phyloP scores from a whole-genome alignment of 2,329 filamentous ascomycete species.

The Didymella glomerata region DNA sequence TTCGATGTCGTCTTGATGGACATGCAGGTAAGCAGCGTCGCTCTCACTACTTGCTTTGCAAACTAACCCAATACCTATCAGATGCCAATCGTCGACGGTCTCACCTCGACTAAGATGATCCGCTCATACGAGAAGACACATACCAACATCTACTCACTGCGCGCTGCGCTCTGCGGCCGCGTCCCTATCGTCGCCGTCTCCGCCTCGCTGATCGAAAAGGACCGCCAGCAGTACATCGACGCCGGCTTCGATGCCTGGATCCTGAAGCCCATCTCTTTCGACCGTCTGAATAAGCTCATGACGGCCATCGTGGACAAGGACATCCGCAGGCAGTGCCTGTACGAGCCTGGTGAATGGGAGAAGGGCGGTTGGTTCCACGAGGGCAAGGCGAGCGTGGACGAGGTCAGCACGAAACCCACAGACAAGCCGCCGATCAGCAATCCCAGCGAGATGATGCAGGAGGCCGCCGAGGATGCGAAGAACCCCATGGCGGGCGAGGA shows the following conservation, averaged over 20 bases:
- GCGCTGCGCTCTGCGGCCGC: constrained; percentile 68
- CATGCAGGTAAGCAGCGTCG: constrained; percentile 74
- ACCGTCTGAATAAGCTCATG: constrained; percentile 73
- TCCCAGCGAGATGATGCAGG: constrained; percentile 28
- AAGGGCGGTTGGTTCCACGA: constrained; percentile 81
- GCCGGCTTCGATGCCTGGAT: constrained; percentile 92
- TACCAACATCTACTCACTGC: constrained; percentile 63
- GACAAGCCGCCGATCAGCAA: constrained; percentile 29
- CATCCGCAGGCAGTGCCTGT: constrained; percentile 69
- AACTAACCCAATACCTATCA: constrained; percentile 48
- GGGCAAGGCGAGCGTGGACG: constrained; percentile 49
- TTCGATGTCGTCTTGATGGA: constrained; percentile 92
- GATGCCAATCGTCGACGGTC: constrained; percentile 93
- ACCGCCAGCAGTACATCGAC: constrained; percentile 73
- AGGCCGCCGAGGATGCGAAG: constrained; percentile 29
- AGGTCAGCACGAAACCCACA: constrained; percentile 50
- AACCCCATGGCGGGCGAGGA: constrained; percentile 33
- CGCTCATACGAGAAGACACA: constrained; percentile 71
- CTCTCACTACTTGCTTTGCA: neutral
- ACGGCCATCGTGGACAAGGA: constrained; percentile 71
- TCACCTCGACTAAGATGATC: constrained; percentile 84
- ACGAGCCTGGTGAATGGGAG: constrained; percentile 79
- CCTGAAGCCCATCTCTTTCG: constrained; percentile 85
- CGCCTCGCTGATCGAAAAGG: constrained; percentile 77
- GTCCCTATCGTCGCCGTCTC: constrained; percentile 88